Evolutionary conservation across 2,329 filamentous ascomycete genomes (phyloP).

Genomic region (Davidsoniella virescens): DNA sequence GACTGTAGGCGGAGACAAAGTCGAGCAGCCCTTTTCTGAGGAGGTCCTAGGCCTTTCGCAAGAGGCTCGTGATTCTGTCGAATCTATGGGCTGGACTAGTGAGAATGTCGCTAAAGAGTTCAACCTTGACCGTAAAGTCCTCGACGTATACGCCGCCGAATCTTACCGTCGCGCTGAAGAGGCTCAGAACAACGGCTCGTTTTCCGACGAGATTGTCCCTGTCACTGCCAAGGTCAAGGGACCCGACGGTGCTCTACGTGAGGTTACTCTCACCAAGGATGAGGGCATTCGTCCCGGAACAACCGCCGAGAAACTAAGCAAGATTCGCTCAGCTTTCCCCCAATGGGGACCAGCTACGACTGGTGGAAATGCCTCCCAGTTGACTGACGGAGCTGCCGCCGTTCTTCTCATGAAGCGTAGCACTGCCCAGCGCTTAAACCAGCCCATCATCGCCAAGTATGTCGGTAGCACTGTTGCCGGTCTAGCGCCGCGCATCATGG

Average conservation of each 20-base stretch:
- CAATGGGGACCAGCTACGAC: slow-evolving; percentile 76
- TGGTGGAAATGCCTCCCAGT: slow-evolving; percentile 85
- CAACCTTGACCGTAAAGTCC: slow-evolving; percentile 58
- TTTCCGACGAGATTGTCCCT: slow-evolving; percentile 86
- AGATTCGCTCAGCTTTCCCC: slow-evolving; percentile 81
- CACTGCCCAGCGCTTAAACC: slow-evolving; percentile 67
- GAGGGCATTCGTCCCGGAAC: slow-evolving; percentile 87
- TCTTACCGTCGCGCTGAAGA: slow-evolving; percentile 74
- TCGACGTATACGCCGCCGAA: slow-evolving; percentile 77
- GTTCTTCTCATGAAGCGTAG: slow-evolving; percentile 89
- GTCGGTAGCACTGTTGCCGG: slow-evolving; percentile 83
- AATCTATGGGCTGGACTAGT: slow-evolving; percentile 95
- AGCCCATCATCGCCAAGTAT: slow-evolving; percentile 90
- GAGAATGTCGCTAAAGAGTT: slow-evolving; percentile 94
- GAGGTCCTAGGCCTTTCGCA: slow-evolving; percentile 48
- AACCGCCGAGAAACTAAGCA: slow-evolving; percentile 62
- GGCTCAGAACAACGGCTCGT: slow-evolving; percentile 81
- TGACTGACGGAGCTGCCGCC: slow-evolving; percentile 85
- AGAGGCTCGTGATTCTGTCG: slow-evolving; percentile 71
- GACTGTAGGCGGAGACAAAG: slow-evolving; percentile 52
- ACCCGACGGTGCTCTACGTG: slow-evolving; percentile 60
- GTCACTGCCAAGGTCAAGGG: slow-evolving; percentile 72
- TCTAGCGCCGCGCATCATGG: slow-evolving; percentile 89
- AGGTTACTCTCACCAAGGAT: slow-evolving; percentile 66
- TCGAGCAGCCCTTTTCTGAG: slow-evolving; percentile 31